phyloP scores from a whole-genome alignment of 1,284 basidiomycete species.

The Ganoderma multipileum region DNA sequence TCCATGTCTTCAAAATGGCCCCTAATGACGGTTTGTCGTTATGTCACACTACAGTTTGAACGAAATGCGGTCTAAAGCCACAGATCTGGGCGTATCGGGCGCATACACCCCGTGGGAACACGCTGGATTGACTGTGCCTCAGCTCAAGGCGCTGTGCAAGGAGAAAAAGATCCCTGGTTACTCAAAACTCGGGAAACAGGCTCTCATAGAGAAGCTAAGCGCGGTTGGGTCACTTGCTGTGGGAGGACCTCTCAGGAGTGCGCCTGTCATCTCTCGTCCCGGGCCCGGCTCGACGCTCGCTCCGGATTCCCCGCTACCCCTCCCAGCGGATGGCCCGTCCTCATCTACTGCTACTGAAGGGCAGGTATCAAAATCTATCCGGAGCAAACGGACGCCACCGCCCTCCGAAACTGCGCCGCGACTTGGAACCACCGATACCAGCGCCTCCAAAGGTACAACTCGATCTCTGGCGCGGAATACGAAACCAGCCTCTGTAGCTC shows the following conservation, averaged over 20 bases:
- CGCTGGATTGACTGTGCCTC: slow-evolving; percentile 58
- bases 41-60: not conserved
- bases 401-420: not conserved
- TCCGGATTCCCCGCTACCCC: not conserved
- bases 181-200: slow-evolving; percentile 68
- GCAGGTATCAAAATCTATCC: not conserved
- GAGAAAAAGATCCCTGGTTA: slow-evolving; percentile 65
- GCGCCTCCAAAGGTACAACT: not conserved
- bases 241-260: not conserved
- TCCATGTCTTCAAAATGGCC: too few species aligned
- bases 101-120: slow-evolving; percentile 32
- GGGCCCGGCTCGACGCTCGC: not conserved
- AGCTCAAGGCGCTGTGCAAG: slow-evolving; percentile 72
- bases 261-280: not conserved
- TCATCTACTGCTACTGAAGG: not conserved
- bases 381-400: not conserved
- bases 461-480: too few species aligned
- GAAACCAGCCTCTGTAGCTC: not conserved
- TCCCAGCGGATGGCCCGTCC: not conserved
- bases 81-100: not conserved
- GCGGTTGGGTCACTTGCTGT: not conserved
- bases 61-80: not conserved
- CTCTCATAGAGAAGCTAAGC: slow-evolving; percentile 58
- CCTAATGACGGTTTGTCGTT: not conserved
- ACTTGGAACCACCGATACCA: not conserved